These are phyloP conservation scores for Plasmodium reichenowi DNA, from an alignment of 169 alveolate species.

Conservation along the genomic window DNA sequence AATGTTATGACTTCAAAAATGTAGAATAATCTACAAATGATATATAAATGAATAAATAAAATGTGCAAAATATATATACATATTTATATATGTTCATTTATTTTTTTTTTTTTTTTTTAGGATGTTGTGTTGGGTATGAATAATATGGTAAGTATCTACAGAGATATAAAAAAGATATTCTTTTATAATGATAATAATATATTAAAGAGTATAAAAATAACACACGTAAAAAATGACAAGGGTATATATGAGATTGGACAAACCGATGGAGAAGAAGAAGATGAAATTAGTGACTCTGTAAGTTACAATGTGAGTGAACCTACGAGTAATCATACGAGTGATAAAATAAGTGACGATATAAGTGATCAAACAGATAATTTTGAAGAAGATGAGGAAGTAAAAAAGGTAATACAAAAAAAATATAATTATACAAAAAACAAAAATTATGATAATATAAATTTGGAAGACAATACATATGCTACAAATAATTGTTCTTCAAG, in stretches of 20 bases:
- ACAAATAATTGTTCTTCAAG: conserved; percentile 29
- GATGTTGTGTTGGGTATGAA: conserved; percentile 46
- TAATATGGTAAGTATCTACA: conserved; percentile 32
- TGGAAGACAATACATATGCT: neutral
- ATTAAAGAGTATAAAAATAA: conserved; percentile 23
- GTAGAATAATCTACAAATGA: too few relatives aligned
- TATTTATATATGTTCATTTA: neutral
- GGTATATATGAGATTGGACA: neutral
- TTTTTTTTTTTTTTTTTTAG: conserved; percentile 34
- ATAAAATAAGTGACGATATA: too few relatives aligned
- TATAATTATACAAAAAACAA: too few relatives aligned
- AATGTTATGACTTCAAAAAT: too few relatives aligned
- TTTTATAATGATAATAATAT: conserved; percentile 3
- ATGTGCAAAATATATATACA: neutral
- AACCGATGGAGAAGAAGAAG: conserved; percentile 10
- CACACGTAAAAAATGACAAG: conserved; percentile 10
- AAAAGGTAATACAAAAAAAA: neutral
- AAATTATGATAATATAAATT: too few relatives aligned
- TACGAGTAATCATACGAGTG: conserved; percentile 2
- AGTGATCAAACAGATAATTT: too few relatives aligned
- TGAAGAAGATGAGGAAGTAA: neutral
- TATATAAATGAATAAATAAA: too few relatives aligned
- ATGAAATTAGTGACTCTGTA: neutral
- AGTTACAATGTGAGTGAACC: neutral
- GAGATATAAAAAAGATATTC: conserved; percentile 38